These are phyloP conservation scores for Cordyceps cateniannulata DNA, from an alignment of 2,329 filamentous ascomycete species.

Conservation along the genomic window DNA sequence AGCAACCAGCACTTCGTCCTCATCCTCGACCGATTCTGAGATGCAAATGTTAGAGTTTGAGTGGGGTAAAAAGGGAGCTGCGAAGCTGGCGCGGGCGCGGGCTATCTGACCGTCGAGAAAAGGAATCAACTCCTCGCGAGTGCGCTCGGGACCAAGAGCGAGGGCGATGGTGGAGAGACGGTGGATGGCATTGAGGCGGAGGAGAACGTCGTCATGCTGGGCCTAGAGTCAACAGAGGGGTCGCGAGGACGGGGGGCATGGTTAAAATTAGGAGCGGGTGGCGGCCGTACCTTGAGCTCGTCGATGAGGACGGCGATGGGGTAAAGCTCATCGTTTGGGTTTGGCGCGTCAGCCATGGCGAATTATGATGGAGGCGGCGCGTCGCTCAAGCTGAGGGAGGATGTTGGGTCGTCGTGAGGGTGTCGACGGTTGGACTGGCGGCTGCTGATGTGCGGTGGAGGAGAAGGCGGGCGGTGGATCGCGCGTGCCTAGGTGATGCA, in stretches of 20 bases:
- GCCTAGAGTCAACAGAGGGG: conserved; percentile 22
- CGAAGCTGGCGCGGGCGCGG: conserved; percentile 15
- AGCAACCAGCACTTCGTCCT: conserved; percentile 96
- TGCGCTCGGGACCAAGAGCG: conserved; percentile 90
- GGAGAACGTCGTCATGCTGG: conserved; percentile 95
- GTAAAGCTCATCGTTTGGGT: conserved; percentile 96
- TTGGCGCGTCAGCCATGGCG: conserved; percentile 83
- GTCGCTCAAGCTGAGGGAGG: conserved; percentile 6
- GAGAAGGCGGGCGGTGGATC: conserved; percentile 20
- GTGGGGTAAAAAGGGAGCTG: conserved; percentile 14
- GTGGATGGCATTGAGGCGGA: conserved; percentile 97
- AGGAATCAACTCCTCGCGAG: conserved; percentile 95
- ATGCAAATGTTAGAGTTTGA: conserved; percentile 17
- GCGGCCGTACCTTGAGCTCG: conserved; percentile 78
- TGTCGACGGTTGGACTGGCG: conserved; percentile 8
- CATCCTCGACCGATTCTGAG: conserved; percentile 95
- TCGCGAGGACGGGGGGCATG: conserved; percentile 18
- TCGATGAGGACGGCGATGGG: conserved; percentile 99
- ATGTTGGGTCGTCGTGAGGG: conserved; percentile 5
- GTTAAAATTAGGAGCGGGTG: not conserved
- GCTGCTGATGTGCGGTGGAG: conserved; percentile 13
- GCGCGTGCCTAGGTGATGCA: conserved; percentile 24
- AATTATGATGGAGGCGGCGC: conserved; percentile 22
- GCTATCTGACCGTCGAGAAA: conserved; percentile 87
- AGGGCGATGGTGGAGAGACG: conserved; percentile 97